Percentiles rank a stretch among this genome's conserved stretches.
phyloP scores from a whole-genome alignment of 164 flowering plant genomes.

The Vitis riparia region DNA sequence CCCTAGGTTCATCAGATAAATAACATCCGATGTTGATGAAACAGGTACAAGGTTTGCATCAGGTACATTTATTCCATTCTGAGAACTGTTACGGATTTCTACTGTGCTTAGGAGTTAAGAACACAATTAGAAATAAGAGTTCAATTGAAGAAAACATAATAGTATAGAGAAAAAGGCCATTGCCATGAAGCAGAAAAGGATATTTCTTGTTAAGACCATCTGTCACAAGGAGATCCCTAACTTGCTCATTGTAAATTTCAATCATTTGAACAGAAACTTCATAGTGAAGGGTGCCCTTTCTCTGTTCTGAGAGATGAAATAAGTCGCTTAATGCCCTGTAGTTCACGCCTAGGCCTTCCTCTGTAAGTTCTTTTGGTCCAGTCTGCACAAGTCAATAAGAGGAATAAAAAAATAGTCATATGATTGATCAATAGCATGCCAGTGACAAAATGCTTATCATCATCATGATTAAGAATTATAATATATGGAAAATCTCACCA shows the following conservation, averaged over 20 bases:
- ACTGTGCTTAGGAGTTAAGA: conserved; percentile 49
- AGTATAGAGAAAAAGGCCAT: background rate
- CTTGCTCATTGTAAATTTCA: conserved; percentile 96
- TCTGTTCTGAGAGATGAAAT: conserved; percentile 63
- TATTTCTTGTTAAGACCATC: conserved; percentile 74
- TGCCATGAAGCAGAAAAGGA: conserved; percentile 44
- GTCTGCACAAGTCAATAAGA: conserved; percentile 38
- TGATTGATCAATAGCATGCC: background rate
- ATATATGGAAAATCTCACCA: conserved; percentile 27
- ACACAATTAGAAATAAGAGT: conserved; percentile 1
- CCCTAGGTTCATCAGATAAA: conserved; percentile 60
- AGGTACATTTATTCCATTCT: conserved; percentile 63
- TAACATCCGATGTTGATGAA: conserved; percentile 57
- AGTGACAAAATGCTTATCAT: background rate
- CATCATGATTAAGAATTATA: background rate
- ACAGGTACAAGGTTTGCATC: conserved; percentile 63
- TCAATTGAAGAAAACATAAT: background rate
- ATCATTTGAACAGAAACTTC: conserved; percentile 90
- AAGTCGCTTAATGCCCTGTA: conserved; percentile 82
- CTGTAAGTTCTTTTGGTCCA: conserved; percentile 69
- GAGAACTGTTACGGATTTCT: conserved; percentile 63
- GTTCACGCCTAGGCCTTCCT: conserved; percentile 78
- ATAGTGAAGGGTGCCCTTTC: conserved; percentile 57
- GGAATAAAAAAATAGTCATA: background rate
- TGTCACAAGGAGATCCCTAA: conserved; percentile 75